A percentile compares a stretch with the other conserved stretches of the same genome.
phyloP scores from a whole-genome alignment of 306 rosid species.

The Lupinus albus region DNA sequence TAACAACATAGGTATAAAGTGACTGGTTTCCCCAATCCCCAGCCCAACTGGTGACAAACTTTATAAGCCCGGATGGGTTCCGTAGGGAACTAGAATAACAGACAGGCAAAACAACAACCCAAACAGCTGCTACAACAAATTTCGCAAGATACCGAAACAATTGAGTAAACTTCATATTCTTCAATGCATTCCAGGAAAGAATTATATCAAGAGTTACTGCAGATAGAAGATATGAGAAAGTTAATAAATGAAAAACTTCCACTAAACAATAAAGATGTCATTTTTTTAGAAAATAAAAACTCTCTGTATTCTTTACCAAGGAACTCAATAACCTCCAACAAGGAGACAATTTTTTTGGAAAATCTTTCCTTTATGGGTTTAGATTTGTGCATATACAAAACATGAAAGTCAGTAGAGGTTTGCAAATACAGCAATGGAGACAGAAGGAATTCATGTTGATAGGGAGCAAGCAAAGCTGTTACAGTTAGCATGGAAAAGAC shows the following conservation, averaged over 20 bases:
- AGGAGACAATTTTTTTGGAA: not conserved
- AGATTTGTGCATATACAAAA: not conserved
- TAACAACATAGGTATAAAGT: slow-evolving; percentile 70
- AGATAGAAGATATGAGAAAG: slow-evolving; percentile 40
- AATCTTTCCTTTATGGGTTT: not conserved
- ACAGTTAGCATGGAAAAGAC: slow-evolving; percentile 5
- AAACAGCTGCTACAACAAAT: slow-evolving; percentile 75
- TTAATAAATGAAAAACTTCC: not conserved
- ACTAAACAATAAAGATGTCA: slow-evolving; percentile 26
- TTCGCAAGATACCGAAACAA: slow-evolving; percentile 84
- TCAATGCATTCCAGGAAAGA: slow-evolving; percentile 82
- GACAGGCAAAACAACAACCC: slow-evolving; percentile 88
- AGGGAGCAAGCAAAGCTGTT: not conserved
- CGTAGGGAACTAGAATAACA: slow-evolving; percentile 74
- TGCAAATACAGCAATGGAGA: slow-evolving; percentile 4
- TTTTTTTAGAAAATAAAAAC: not conserved
- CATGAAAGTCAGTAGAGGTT: not conserved
- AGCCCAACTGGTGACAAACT: slow-evolving; percentile 81
- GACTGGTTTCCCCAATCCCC: slow-evolving; percentile 75
- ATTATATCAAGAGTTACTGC: slow-evolving; percentile 84
- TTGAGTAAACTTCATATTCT: slow-evolving; percentile 83
- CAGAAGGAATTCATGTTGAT: slow-evolving; percentile 8
- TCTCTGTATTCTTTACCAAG: slow-evolving; percentile 19
- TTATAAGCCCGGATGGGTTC: slow-evolving; percentile 76
- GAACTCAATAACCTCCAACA: slow-evolving; percentile 19